These are phyloP conservation scores for Pestalotiopsis sp. DNA, from an alignment of 2,329 filamentous ascomycete genomes.

Conservation along the genomic window DNA sequence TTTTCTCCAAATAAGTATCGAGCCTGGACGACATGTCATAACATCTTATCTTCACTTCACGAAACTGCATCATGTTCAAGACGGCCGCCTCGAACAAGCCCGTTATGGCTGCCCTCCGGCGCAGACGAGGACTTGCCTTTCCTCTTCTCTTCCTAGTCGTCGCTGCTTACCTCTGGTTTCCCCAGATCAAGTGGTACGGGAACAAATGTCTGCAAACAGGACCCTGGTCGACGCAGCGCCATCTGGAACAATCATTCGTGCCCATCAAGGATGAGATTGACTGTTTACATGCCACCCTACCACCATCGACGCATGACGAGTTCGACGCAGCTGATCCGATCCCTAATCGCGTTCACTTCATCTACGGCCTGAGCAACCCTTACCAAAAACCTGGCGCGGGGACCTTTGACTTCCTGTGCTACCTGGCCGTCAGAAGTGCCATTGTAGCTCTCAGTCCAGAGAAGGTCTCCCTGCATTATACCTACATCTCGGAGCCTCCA, in stretches of 20 bases:
- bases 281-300: slow-evolving; percentile 29
- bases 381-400: slow-evolving; percentile 28
- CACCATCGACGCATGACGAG: slow-evolving; percentile 13
- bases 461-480: slow-evolving; percentile 36
- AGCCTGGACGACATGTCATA: neutral
- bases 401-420: slow-evolving; percentile 37
- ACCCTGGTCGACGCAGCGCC: slow-evolving; percentile 34
- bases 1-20: neutral
- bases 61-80: neutral
- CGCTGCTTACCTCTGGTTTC: neutral
- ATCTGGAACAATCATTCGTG: slow-evolving; percentile 31
- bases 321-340: slow-evolving; percentile 25
- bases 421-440: slow-evolving; percentile 37
- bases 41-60: neutral
- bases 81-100: neutral
- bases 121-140: neutral
- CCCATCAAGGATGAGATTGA: slow-evolving; percentile 32
- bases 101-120: neutral
- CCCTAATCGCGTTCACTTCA: slow-evolving; percentile 39
- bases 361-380: slow-evolving; percentile 37
- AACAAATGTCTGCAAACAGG: slow-evolving; percentile 34
- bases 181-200: slow-evolving; percentile 18
- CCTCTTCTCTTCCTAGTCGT: neutral
- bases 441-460: slow-evolving; percentile 36
- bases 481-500: slow-evolving; percentile 35